Percentiles rank a stretch among this genome's conserved stretches.
These are phyloP conservation scores for Tetracentron sinense DNA, from an alignment of 164 flowering plant species.

Conservation along the genomic window DNA sequence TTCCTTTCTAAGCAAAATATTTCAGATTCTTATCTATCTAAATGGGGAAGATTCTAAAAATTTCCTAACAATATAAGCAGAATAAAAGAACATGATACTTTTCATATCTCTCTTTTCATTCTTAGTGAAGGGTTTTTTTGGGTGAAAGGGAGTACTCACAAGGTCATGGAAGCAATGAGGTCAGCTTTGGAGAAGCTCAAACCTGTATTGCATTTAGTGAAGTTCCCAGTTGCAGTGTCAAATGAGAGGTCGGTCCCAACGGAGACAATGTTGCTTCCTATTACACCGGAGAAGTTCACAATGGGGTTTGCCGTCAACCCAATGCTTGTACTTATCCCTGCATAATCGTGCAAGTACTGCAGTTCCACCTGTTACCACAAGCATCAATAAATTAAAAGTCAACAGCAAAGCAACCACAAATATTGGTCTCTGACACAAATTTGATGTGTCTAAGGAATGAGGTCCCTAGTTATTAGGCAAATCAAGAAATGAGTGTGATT, in stretches of 20 bases:
- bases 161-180: conserved; percentile 55
- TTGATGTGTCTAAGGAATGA: background rate
- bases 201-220: conserved; percentile 61
- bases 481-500: no score
- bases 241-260: conserved; percentile 64
- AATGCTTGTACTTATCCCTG: conserved; percentile 65
- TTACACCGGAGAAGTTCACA: conserved; percentile 66
- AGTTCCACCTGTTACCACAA: conserved; percentile 52
- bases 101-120: no score
- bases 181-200: conserved; percentile 49
- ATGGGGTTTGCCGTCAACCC: conserved; percentile 72
- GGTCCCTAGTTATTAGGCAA: no score
- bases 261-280: conserved; percentile 43
- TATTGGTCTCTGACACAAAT: background rate
- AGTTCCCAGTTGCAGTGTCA: conserved; percentile 60
- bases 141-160: conserved; percentile 49
- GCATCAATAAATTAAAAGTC: background rate
- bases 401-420: background rate
- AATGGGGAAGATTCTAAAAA: background rate
- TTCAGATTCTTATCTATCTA: no score
- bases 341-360: conserved; percentile 69
- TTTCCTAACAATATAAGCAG: background rate
- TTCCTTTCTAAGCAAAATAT: no score
- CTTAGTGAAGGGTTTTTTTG: no score
- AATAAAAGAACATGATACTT: no score